These are phyloP conservation scores for Mycena sanguinolenta DNA, from an alignment of 768 basidiomycete genomes.

Conservation along the genomic window DNA sequence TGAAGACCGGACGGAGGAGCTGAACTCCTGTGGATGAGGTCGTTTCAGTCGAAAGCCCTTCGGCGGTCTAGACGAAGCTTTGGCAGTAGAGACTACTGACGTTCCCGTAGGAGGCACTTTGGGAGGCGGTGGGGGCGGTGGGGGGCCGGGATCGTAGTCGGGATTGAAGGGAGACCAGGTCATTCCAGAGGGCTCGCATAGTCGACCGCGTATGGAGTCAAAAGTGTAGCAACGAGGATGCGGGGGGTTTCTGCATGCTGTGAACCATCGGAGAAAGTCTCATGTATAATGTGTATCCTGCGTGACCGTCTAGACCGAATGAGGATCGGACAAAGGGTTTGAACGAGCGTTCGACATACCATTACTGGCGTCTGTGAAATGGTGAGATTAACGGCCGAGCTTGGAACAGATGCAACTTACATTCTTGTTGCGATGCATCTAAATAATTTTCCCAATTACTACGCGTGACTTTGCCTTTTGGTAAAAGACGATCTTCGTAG, in stretches of 20 bases:
- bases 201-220: constrained; percentile 60
- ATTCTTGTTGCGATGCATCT: constrained; percentile 63
- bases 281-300: constrained; percentile 68
- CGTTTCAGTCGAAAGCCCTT: constrained; percentile 10
- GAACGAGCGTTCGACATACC: constrained; percentile 5
- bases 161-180: constrained; percentile 74
- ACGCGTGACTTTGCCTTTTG: constrained; percentile 71
- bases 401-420: constrained; percentile 50
- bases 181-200: constrained; percentile 58
- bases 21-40: constrained; percentile 1
- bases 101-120: background rate
- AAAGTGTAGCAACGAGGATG: constrained; percentile 68
- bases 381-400: constrained; percentile 31
- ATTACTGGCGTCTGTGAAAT: constrained; percentile 36
- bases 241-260: constrained; percentile 49
- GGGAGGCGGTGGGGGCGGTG: constrained; percentile 70
- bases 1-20: constrained; percentile 1
- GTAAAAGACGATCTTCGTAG: constrained; percentile 66
- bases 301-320: constrained; percentile 79
- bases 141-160: constrained; percentile 79
- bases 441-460: constrained; percentile 80
- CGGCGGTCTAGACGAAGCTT: background rate
- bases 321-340: constrained; percentile 54
- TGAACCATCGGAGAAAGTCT: constrained; percentile 60
- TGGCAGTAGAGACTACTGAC: background rate